Percentiles rank a stretch among this genome's conserved stretches.
phyloP scores from a whole-genome alignment of 257 asterid species.

The Anisodus tanguticus region DNA sequence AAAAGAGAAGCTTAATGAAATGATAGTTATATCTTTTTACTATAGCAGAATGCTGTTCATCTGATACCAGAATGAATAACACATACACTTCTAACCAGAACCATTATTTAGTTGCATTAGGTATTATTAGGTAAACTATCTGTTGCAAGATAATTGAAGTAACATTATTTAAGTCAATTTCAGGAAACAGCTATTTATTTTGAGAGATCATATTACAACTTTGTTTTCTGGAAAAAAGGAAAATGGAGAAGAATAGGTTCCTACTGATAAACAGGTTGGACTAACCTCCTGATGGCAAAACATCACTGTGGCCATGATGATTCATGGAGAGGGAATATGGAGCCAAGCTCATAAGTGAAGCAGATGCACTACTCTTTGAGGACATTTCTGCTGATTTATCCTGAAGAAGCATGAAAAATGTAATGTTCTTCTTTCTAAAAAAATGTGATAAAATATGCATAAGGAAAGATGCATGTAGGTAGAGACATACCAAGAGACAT shows the following conservation, averaged over 20 bases:
- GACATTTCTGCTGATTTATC: conserved; percentile 60
- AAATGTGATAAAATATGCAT: background rate
- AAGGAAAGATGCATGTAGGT: conserved; percentile 29
- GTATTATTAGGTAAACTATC: background rate
- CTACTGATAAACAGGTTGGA: background rate
- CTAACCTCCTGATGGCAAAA: conserved; percentile 61
- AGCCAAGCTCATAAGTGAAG: conserved; percentile 59
- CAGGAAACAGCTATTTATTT: conserved; percentile 9
- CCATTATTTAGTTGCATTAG: background rate
- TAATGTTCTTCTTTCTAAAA: conserved; percentile 22
- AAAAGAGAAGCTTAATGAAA: background rate
- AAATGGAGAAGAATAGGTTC: background rate
- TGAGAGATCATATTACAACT: conserved; percentile 17
- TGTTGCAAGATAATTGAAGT: background rate
- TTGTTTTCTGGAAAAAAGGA: background rate
- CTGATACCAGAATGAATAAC: conserved; percentile 13
- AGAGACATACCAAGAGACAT: conserved; percentile 23
- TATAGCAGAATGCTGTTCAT: background rate
- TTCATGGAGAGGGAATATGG: conserved; percentile 55
- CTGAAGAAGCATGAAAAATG: conserved; percentile 49
- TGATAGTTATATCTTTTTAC: background rate
- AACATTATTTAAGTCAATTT: background rate
- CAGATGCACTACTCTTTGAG: conserved; percentile 55
- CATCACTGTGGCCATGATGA: conserved; percentile 50
- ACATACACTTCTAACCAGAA: background rate